Evolutionary conservation across 805 yeast species (phyloP), one percentile per base, ranked within the genome.

Genomic region (Ogataea minuta): DNA sequence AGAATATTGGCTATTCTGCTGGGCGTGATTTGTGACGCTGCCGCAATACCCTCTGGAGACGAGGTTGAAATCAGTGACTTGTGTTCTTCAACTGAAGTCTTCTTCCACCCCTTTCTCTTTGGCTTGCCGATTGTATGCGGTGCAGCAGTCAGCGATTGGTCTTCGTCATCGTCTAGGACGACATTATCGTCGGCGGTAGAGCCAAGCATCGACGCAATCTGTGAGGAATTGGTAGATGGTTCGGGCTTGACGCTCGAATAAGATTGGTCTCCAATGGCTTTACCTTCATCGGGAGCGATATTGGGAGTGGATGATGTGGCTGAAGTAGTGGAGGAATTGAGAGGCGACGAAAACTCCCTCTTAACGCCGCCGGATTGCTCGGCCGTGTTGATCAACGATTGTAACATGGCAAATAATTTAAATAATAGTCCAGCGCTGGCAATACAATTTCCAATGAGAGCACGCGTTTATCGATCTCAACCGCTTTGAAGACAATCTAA

Each of bases 1-100:
- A 89, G 68, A 37, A 90, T 63, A 23, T 72, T 73, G 15, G 95
- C 86, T 41, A 89, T 67, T 52, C 87, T 74, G 35, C 81, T 76
- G 6, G 95, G 84, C 0, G 96, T 88, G 19, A 89, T 89, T 50
- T 82, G 77, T 32, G 84, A 74, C 3, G 96, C 96, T 7, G 93
- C 93, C 7, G 88, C 90, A 34, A 87, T 74, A 1, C 95, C 96
- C 44, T 81, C 86, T 0, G 95, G 95, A 5, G 93, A 83, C 27
- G 90, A 81, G 0, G 96, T 87, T 4, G 86, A 77, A 32, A 84
- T 63, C 31, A 64, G 40, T 2, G 50, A 43, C 26, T 59, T 56
- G 25, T 56, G 52, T 10, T 59, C 64, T 23, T 53, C 53, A 23
- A 38, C 24, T 3, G 36, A 12, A 14, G 46, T 44, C 25, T 50